Evolutionary conservation across 345 rosid species (phyloP).

Genomic region (Ceriops zippeliana): DNA sequence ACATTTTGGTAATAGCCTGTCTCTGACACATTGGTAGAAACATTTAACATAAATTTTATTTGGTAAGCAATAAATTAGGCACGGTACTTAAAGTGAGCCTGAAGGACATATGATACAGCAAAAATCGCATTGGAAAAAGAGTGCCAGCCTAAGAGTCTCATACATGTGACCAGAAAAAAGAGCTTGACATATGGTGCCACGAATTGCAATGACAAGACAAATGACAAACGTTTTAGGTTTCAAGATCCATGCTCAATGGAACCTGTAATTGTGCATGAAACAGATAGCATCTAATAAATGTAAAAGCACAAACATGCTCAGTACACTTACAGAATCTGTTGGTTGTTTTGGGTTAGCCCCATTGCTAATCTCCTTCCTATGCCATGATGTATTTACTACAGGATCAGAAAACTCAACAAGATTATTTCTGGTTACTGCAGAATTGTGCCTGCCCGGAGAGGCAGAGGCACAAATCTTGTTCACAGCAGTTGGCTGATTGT

Average conservation of each 20-base stretch:
- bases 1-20: too few species aligned
- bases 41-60: too few species aligned
- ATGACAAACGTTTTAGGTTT: too few species aligned
- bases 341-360: constrained; percentile 25
- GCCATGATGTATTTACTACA: constrained; percentile 27
- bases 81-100: too few species aligned
- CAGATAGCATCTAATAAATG: constrained; percentile 2
- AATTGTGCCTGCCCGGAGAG: constrained; percentile 13
- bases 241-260: too few species aligned
- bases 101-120: too few species aligned
- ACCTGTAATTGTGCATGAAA: not conserved
- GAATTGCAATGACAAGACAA: not conserved
- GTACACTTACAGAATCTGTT: constrained; percentile 41
- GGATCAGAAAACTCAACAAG: constrained; percentile 29
- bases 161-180: not conserved
- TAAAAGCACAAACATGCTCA: not conserved
- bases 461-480: constrained; percentile 29
- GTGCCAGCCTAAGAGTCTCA: not conserved
- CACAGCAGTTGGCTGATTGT: constrained; percentile 27
- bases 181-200: not conserved
- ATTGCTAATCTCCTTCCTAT: constrained; percentile 27
- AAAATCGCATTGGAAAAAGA: not conserved
- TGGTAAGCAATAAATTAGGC: too few species aligned
- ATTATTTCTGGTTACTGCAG: constrained; percentile 19
- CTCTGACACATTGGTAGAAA: too few species aligned